A percentile compares a stretch with the other conserved stretches of the same genome.
phyloP scores from a whole-genome alignment of 495 filamentous ascomycete species.

The Penicillium flavigenum region DNA sequence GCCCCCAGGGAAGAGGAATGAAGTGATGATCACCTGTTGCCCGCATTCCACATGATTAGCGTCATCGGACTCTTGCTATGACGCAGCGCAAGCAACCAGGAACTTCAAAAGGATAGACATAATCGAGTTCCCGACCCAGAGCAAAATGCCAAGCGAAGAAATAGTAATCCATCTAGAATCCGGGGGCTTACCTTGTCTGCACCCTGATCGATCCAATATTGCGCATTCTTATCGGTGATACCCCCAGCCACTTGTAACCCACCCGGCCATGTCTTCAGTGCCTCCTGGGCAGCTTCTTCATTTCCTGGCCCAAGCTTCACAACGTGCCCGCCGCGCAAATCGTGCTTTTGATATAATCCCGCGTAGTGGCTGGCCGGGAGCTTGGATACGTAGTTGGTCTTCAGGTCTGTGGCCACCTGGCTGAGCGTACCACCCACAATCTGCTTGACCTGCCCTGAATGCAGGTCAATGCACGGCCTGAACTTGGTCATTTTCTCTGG shows the following conservation, averaged over 20 bases:
- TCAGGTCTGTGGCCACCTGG: slow-evolving; percentile 60
- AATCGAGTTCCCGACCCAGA: not conserved
- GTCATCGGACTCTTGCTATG: slow-evolving; percentile 11
- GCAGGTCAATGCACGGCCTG: slow-evolving; percentile 94
- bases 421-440: slow-evolving; percentile 93
- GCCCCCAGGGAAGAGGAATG: slow-evolving; percentile 78
- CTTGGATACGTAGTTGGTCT: slow-evolving; percentile 87
- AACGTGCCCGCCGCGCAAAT: slow-evolving; percentile 79
- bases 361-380: slow-evolving; percentile 80
- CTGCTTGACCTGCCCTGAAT: slow-evolving; percentile 94
- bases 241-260: slow-evolving; percentile 88
- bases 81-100: slow-evolving; percentile 8
- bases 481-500: slow-evolving; percentile 78
- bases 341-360: slow-evolving; percentile 69
- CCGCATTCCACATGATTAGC: slow-evolving; percentile 25
- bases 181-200: slow-evolving; percentile 75
- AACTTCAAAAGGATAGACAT: not conserved
- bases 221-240: slow-evolving; percentile 80
- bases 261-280: slow-evolving; percentile 71
- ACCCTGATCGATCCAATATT: slow-evolving; percentile 79
- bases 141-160: slow-evolving; percentile 8
- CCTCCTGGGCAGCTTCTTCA: slow-evolving; percentile 72
- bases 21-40: slow-evolving; percentile 83
- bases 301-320: slow-evolving; percentile 94
- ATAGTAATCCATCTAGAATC: not conserved